A percentile compares a stretch with the other conserved stretches of the same genome.
Conservation (phyloP, 768 basidiomycete genomes). For the Boletus rubroflammeus region DNA sequence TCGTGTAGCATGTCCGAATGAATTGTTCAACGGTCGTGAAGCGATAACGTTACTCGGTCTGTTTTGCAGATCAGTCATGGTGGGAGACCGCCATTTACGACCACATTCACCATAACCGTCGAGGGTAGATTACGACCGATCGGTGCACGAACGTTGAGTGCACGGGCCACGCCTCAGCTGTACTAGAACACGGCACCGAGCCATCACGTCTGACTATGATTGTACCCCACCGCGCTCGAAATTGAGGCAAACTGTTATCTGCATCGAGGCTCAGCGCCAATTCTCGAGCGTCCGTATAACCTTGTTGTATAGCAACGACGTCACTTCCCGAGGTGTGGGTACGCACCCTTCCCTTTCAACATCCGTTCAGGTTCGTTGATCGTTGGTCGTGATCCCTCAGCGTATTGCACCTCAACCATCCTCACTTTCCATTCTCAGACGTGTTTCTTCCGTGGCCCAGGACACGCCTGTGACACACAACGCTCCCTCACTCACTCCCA, state of each 20-base stretch:
- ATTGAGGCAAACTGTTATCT: not conserved
- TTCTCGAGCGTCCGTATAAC: conserved; percentile 4
- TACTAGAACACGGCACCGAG: not conserved
- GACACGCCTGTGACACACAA: not conserved
- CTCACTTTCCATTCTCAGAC: not conserved
- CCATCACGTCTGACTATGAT: not conserved
- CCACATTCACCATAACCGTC: too few relatives aligned
- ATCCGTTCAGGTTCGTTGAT: not conserved
- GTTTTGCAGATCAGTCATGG: too few relatives aligned
- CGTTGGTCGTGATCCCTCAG: not conserved
- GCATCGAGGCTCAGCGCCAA: not conserved
- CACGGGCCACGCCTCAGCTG: too few relatives aligned
- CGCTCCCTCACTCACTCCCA: not conserved
- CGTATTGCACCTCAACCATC: not conserved
- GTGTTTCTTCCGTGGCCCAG: not conserved
- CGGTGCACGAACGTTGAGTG: too few relatives aligned
- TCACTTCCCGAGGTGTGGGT: not conserved
- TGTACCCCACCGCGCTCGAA: not conserved
- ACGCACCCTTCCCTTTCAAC: not conserved
- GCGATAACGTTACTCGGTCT: too few relatives aligned
- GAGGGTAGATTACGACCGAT: too few relatives aligned
- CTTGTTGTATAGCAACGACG: not conserved
- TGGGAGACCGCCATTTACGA: too few relatives aligned
- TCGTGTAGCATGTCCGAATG: too few relatives aligned
- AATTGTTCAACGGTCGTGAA: too few relatives aligned